phyloP scores from a whole-genome alignment of 306 rosid species.

The Pyrus bretschneideri region DNA sequence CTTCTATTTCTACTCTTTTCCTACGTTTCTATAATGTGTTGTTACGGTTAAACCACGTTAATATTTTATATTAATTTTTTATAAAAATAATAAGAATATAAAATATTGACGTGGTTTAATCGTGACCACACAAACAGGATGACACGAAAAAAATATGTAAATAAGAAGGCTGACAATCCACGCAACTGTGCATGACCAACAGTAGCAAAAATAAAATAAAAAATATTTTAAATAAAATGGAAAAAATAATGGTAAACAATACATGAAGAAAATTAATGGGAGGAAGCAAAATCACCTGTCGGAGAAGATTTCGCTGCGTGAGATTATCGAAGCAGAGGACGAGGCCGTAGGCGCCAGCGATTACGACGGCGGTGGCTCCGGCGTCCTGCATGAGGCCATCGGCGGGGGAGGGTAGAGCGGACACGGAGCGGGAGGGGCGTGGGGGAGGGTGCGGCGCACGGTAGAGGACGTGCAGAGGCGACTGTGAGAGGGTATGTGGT shows the following conservation, averaged over 20 bases:
- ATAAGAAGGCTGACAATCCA: too few relatives aligned
- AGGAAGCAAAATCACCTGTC: slow-evolving; percentile 45
- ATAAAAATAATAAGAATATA: too few relatives aligned
- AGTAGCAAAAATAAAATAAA: not conserved
- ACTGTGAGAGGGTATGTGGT: not conserved
- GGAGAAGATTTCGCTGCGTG: slow-evolving; percentile 42
- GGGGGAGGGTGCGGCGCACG: slow-evolving; percentile 16
- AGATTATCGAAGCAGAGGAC: slow-evolving; percentile 58
- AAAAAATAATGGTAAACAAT: not conserved
- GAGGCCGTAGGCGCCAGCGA: slow-evolving; percentile 60
- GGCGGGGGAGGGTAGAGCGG: slow-evolving; percentile 7
- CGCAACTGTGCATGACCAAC: too few relatives aligned
- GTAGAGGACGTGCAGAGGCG: slow-evolving; percentile 20
- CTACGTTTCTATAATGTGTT: too few relatives aligned
- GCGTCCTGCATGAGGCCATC: slow-evolving; percentile 42
- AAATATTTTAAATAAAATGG: not conserved
- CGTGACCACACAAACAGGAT: fast-evolving
- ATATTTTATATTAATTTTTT: too few relatives aligned
- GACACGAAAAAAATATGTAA: too few relatives aligned
- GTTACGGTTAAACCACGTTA: too few relatives aligned
- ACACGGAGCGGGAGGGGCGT: slow-evolving; percentile 5
- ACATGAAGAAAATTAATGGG: not conserved
- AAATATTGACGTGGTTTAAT: too few relatives aligned
- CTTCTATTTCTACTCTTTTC: too few relatives aligned
- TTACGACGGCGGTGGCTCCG: slow-evolving; percentile 52